These are phyloP conservation scores for Coniella lustricola DNA, from an alignment of 2,329 filamentous ascomycete genomes.

Conservation along the genomic window DNA sequence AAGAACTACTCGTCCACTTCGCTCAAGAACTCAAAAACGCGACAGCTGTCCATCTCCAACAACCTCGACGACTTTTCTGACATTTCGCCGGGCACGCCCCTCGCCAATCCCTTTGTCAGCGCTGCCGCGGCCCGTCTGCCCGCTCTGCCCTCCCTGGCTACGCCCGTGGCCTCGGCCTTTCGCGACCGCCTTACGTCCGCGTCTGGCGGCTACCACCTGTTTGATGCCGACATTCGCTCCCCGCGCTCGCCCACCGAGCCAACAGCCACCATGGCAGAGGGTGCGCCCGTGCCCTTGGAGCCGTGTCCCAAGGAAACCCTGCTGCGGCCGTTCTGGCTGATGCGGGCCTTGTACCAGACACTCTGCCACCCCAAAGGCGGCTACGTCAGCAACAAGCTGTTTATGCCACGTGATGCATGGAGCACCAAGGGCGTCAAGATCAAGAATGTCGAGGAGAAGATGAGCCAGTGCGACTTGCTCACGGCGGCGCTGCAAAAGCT, in stretches of 20 bases:
- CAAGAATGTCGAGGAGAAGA: constrained; percentile 87
- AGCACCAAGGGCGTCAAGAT: constrained; percentile 88
- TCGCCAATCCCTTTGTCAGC: constrained; percentile 58
- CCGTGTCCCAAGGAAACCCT: constrained; percentile 85
- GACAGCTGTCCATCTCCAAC: constrained; percentile 63
- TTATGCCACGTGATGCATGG: constrained; percentile 91
- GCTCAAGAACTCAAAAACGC: constrained; percentile 62
- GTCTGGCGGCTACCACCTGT: constrained; percentile 67
- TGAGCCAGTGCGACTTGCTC: constrained; percentile 81
- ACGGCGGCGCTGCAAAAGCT: constrained; percentile 84
- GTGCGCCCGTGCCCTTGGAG: constrained; percentile 73
- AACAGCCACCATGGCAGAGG: constrained; percentile 46
- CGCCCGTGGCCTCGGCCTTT: constrained; percentile 58
- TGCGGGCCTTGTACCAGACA: constrained; percentile 90
- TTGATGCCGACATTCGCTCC: constrained; percentile 76
- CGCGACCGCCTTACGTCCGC: constrained; percentile 49
- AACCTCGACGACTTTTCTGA: constrained; percentile 53
- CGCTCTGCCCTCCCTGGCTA: constrained; percentile 58
- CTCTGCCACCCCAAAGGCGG: constrained; percentile 86
- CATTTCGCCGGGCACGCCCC: constrained; percentile 66
- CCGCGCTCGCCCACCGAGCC: constrained; percentile 57
- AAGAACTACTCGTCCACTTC: constrained; percentile 69
- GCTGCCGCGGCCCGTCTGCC: constrained; percentile 40
- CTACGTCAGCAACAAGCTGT: constrained; percentile 85
- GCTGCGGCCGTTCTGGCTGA: constrained; percentile 95